A percentile compares a stretch with the other conserved stretches of the same genome.
These are phyloP conservation scores for Austroboletus novae-zelandiae DNA, from an alignment of 1,284 basidiomycete species.

Conservation along the genomic window DNA sequence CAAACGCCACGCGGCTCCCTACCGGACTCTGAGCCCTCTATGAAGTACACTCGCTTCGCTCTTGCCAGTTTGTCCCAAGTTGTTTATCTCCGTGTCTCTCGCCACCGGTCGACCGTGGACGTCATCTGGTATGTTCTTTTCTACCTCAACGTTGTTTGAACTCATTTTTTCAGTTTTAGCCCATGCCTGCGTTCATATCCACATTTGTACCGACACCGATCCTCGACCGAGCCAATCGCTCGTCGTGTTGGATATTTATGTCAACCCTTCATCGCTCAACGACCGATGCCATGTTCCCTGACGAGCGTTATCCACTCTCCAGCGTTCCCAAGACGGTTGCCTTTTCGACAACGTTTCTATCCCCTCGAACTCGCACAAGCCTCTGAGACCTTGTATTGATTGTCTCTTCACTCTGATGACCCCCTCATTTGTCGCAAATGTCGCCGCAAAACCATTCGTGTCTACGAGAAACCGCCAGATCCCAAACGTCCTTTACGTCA, in stretches of 20 bases:
- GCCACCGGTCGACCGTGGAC: neutral
- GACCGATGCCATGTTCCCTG: too few species aligned
- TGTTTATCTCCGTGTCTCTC: neutral
- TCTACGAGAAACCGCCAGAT: neutral
- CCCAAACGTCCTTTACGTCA: slow-evolving; percentile 1
- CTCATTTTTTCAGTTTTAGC: too few species aligned
- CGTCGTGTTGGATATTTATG: too few species aligned
- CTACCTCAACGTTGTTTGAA: too few species aligned
- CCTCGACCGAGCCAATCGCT: too few species aligned
- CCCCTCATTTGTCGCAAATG: neutral
- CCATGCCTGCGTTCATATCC: neutral
- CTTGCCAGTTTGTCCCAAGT: neutral
- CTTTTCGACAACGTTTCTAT: neutral
- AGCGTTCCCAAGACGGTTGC: neutral
- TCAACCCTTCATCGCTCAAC: too few species aligned
- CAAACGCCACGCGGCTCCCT: neutral
- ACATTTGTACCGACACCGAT: too few species aligned
- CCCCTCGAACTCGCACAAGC: neutral
- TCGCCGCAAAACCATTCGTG: neutral
- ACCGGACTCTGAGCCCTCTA: neutral
- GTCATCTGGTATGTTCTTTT: neutral
- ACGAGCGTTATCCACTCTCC: too few species aligned
- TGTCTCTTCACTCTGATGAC: neutral
- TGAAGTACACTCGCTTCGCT: too few species aligned
- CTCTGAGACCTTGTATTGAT: slow-evolving; percentile 2